Percentiles rank a stretch among this genome's conserved stretches.
phyloP scores from a whole-genome alignment of 169 alveolate species.

The Amoebophrya sp. region DNA sequence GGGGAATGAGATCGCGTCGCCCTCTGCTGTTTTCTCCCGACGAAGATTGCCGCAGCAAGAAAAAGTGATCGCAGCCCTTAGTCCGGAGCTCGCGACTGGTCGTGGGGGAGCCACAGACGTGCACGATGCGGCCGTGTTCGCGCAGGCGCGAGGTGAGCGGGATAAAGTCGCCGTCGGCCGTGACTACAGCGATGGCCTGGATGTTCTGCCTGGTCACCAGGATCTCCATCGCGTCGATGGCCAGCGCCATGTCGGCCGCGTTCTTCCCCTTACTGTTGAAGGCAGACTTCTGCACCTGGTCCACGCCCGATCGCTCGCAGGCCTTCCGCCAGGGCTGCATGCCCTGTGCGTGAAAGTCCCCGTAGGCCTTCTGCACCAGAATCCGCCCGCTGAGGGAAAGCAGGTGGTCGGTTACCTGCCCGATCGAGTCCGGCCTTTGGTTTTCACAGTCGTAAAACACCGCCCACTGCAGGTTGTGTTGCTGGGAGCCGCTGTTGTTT shows the following conservation, averaged over 20 bases:
- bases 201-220: background rate
- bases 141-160: background rate
- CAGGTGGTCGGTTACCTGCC: background rate
- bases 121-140: background rate
- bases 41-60: background rate
- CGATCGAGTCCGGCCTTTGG: background rate
- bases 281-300: background rate
- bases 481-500: too few species aligned
- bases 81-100: background rate
- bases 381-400: background rate
- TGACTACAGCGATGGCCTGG: background rate
- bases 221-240: slow-evolving; percentile 8
- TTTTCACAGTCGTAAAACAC: slow-evolving; percentile 15
- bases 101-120: background rate
- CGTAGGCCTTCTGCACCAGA: background rate
- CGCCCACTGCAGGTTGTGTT: background rate
- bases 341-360: background rate
- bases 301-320: background rate
- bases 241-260: slow-evolving; percentile 23
- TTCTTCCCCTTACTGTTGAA: background rate
- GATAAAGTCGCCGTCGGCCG: background rate
- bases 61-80: background rate
- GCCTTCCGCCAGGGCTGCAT: background rate
- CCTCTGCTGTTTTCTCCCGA: too few species aligned
- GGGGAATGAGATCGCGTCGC: too few species aligned